phyloP scores from a whole-genome alignment of 2,329 filamentous ascomycete species.

The Beauveria varroae region DNA sequence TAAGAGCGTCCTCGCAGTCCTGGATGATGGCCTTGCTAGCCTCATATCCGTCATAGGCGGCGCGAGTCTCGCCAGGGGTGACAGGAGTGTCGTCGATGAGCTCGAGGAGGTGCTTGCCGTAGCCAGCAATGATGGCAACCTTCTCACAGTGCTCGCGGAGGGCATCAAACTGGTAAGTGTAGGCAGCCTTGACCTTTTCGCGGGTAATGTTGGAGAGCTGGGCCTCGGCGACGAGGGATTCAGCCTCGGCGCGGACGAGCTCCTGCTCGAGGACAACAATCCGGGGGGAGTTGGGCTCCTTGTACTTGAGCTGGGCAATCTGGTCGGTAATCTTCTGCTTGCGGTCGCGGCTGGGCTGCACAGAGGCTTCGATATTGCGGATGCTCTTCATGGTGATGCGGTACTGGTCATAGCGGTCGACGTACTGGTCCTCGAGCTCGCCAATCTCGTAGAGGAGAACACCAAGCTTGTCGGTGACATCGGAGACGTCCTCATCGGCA shows the following conservation, averaged over 20 bases:
- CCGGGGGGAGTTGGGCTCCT: slow-evolving; percentile 95
- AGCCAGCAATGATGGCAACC: slow-evolving; percentile 94
- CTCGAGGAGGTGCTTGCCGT: slow-evolving; percentile 96
- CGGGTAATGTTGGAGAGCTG: slow-evolving; percentile 99
- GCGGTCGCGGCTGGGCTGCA: slow-evolving; percentile 97
- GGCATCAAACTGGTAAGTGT: slow-evolving; percentile 96
- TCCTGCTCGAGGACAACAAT: slow-evolving; percentile 98
- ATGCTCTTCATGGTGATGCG: slow-evolving; percentile 99
- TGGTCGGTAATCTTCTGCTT: slow-evolving; percentile 99
- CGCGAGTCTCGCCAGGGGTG: slow-evolving; percentile 90
- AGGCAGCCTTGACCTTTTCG: slow-evolving; percentile 97
- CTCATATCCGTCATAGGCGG: slow-evolving; percentile 96
- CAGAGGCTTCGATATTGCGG: slow-evolving; percentile 96
- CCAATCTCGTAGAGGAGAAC: slow-evolving; percentile 97
- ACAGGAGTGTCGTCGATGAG: slow-evolving; percentile 95
- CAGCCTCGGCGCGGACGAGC: slow-evolving; percentile 93
- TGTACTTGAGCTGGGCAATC: slow-evolving; percentile 98
- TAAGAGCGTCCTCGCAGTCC: slow-evolving; percentile 94
- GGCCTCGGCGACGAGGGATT: slow-evolving; percentile 96
- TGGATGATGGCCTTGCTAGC: slow-evolving; percentile 98
- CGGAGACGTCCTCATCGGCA: slow-evolving; percentile 94
- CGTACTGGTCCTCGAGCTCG: slow-evolving; percentile 95
- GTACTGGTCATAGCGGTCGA: slow-evolving; percentile 98
- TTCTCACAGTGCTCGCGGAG: slow-evolving; percentile 97
- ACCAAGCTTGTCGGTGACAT: slow-evolving; percentile 97